Percentiles rank a stretch among this genome's conserved stretches.
phyloP scores from a whole-genome alignment of 2,329 filamentous ascomycete species.

The Rutstroemia sp. region DNA sequence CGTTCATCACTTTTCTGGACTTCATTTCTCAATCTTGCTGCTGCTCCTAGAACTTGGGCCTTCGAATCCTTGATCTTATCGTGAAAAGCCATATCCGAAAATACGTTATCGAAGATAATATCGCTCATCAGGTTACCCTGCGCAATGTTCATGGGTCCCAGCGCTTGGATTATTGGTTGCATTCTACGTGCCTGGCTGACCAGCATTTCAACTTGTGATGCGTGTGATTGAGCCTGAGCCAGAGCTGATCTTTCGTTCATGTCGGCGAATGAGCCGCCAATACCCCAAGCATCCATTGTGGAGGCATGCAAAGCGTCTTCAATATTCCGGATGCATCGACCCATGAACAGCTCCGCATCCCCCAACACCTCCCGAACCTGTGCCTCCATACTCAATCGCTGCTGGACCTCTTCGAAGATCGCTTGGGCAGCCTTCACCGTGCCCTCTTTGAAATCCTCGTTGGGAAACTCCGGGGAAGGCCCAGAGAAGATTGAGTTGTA shows the following conservation, averaged over 20 bases:
- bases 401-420: slow-evolving; percentile 33
- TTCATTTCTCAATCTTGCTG: not conserved
- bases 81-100: slow-evolving; percentile 44
- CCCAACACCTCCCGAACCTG: slow-evolving; percentile 34
- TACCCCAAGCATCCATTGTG: slow-evolving; percentile 40
- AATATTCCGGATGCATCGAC: slow-evolving; percentile 31
- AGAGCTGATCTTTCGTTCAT: slow-evolving; percentile 29
- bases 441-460: slow-evolving; percentile 41
- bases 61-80: slow-evolving; percentile 40
- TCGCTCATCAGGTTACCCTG: slow-evolving; percentile 41
- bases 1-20: not conserved
- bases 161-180: slow-evolving; percentile 32
- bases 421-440: slow-evolving; percentile 29
- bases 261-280: slow-evolving; percentile 27
- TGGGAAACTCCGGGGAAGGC: slow-evolving; percentile 42
- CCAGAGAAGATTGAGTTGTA: slow-evolving; percentile 46
- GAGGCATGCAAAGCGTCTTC: slow-evolving; percentile 36
- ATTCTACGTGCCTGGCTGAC: slow-evolving; percentile 34
- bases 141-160: slow-evolving; percentile 36
- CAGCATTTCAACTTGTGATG: slow-evolving; percentile 37
- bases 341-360: slow-evolving; percentile 34
- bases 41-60: not conserved
- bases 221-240: slow-evolving; percentile 47
- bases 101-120: slow-evolving; percentile 46
- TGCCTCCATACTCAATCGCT: slow-evolving; percentile 32